Percentiles rank a stretch among this genome's conserved stretches.
phyloP scores from a whole-genome alignment of 768 basidiomycete species.

The Dacryopinax primogenitus region DNA sequence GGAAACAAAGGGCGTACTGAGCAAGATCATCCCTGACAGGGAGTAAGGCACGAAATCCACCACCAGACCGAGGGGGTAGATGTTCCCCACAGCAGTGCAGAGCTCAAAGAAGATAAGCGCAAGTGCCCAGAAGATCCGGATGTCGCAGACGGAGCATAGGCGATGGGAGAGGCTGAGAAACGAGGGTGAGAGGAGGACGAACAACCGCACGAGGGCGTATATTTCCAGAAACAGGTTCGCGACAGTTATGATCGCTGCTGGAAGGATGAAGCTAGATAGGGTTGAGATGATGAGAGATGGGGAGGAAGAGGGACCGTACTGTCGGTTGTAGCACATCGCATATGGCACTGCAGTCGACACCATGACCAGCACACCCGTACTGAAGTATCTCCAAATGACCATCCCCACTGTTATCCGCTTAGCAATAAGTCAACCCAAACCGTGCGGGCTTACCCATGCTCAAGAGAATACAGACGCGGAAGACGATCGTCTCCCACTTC shows the following conservation, averaged over 20 bases:
- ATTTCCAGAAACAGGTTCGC: not conserved
- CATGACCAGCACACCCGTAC: not conserved
- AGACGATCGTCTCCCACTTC: slow-evolving; percentile 7
- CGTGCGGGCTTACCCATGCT: not conserved
- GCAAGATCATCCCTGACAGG: not conserved
- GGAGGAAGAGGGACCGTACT: not conserved
- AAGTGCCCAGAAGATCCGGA: slow-evolving; percentile 1
- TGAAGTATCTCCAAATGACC: slow-evolving; percentile 6
- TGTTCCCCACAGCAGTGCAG: not conserved
- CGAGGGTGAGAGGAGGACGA: not conserved
- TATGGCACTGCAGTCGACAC: not conserved
- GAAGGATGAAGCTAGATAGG: not conserved
- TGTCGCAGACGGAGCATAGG: not conserved
- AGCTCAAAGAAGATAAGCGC: slow-evolving; percentile 7
- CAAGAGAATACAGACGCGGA: not conserved
- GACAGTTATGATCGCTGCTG: not conserved
- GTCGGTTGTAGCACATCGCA: slow-evolving; percentile 1
- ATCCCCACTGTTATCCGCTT: not conserved
- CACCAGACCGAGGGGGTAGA: not conserved
- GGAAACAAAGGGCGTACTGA: not conserved
- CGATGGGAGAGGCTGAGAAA: not conserved
- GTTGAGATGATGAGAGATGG: not conserved
- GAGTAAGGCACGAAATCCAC: slow-evolving; percentile 1
- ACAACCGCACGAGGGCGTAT: not conserved
- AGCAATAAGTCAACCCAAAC: not conserved